These are phyloP conservation scores for Cyclocybe aegerita DNA, from an alignment of 768 basidiomycete species.

Conservation along the genomic window DNA sequence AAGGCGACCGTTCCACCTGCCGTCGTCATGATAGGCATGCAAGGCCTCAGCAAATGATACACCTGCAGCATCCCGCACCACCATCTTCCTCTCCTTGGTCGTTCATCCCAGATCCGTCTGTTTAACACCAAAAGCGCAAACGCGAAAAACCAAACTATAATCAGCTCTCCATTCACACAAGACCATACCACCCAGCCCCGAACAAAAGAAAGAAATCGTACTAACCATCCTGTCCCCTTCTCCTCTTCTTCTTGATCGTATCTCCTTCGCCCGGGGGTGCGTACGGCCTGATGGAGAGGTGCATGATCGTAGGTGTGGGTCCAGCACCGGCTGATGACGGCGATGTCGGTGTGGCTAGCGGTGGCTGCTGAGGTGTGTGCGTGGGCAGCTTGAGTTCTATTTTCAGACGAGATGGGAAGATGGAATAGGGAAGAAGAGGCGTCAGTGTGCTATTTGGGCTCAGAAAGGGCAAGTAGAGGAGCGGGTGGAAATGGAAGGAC, in stretches of 20 bases:
- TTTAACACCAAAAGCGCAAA: neutral
- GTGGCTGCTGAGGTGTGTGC: slow-evolving; percentile 30
- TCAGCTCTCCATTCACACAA: neutral
- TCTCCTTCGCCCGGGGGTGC: slow-evolving; percentile 50
- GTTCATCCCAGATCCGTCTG: slow-evolving; percentile 13
- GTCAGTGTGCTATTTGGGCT: no score
- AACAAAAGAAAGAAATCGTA: neutral
- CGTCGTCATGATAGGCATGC: neutral
- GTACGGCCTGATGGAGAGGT: slow-evolving; percentile 68
- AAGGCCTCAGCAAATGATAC: slow-evolving; percentile 22
- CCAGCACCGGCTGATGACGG: slow-evolving; percentile 15
- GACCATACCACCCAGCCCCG: no score
- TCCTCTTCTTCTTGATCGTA: slow-evolving; percentile 55
- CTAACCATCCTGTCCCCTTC: slow-evolving; percentile 30
- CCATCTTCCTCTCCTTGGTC: slow-evolving; percentile 8
- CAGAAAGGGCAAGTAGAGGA: no score
- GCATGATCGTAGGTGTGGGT: slow-evolving; percentile 65
- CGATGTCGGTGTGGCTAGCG: slow-evolving; percentile 16
- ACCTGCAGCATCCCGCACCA: slow-evolving; percentile 23
- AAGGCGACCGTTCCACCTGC: neutral
- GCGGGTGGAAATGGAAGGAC: no score
- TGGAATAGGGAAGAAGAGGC: no score
- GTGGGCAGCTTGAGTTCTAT: slow-evolving; percentile 41
- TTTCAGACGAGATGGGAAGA: slow-evolving; percentile 7
- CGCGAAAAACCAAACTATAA: neutral